Conservation (phyloP, 345 rosid species). For the Arabidopsis suecica region DNA sequence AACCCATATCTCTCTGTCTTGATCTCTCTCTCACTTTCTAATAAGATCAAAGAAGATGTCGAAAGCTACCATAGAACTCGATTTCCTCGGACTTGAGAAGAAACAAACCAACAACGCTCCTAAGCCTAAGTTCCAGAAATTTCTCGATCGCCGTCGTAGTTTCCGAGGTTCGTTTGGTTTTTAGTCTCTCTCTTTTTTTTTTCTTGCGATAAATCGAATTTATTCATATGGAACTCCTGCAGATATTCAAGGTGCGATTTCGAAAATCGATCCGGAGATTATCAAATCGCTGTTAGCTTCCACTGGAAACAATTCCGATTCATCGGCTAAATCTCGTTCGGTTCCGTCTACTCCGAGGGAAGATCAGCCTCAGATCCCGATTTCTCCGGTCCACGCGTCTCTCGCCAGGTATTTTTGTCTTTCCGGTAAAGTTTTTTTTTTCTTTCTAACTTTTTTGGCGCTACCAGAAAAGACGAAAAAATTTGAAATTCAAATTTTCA, state of each 20-base stretch:
- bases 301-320: constrained; percentile 36
- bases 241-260: constrained; percentile 84
- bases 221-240: neutral
- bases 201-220: neutral
- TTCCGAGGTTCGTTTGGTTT: constrained; percentile 59
- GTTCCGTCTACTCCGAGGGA: constrained; percentile 61
- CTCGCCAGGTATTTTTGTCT: constrained; percentile 44
- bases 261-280: constrained; percentile 80
- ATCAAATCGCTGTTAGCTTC: constrained; percentile 74
- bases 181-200: neutral
- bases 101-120: constrained; percentile 43
- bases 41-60: constrained; percentile 53
- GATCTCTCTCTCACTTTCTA: neutral
- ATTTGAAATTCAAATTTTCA: neutral
- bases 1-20: neutral
- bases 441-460: neutral
- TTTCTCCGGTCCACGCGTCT: constrained; percentile 50
- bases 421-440: neutral
- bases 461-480: neutral
- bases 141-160: constrained; percentile 68
- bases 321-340: constrained; percentile 42
- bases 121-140: constrained; percentile 55
- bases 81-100: constrained; percentile 69
- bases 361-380: constrained; percentile 42
- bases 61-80: constrained; percentile 64